These are phyloP conservation scores for Alternaria sp. DNA, from an alignment of 2,329 filamentous ascomycete species.

Conservation along the genomic window DNA sequence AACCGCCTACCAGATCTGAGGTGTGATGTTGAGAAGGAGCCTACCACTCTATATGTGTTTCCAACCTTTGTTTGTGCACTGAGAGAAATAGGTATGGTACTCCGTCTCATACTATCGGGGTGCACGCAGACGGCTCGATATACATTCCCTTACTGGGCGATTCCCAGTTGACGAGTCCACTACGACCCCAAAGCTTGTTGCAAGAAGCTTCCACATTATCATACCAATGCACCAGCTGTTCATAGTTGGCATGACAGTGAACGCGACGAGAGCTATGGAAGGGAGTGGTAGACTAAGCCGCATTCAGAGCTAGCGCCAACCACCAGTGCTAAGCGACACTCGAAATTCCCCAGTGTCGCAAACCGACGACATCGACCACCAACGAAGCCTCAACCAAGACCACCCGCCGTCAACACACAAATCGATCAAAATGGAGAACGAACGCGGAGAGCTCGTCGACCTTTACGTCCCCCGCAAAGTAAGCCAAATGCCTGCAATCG, in stretches of 20 bases:
- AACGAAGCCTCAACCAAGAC: slow-evolving; percentile 36
- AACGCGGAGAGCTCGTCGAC: slow-evolving; percentile 99
- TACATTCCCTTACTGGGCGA: background rate
- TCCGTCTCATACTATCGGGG: background rate
- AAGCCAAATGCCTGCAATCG: background rate
- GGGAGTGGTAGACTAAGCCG: background rate
- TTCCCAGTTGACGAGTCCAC: background rate
- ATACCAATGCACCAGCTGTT: background rate
- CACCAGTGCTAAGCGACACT: slow-evolving; percentile 16
- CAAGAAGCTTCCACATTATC: background rate
- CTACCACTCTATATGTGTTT: background rate
- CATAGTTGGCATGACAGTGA: background rate
- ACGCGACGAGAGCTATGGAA: background rate
- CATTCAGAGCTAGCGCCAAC: slow-evolving; percentile 10
- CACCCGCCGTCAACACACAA: slow-evolving; percentile 36
- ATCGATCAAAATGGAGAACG: slow-evolving; percentile 92
- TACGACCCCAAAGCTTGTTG: rapidly evolving
- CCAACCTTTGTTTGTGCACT: background rate
- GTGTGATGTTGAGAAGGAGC: background rate
- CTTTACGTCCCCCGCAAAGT: slow-evolving; percentile 54
- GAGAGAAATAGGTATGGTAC: background rate
- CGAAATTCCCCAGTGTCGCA: slow-evolving; percentile 26
- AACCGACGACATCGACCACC: slow-evolving; percentile 36
- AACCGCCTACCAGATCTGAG: background rate
- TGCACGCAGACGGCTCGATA: background rate